A percentile compares a stretch with the other conserved stretches of the same genome.
Conservation (phyloP, 305 asterid genomes). For the Fraxinus velutina region DNA sequence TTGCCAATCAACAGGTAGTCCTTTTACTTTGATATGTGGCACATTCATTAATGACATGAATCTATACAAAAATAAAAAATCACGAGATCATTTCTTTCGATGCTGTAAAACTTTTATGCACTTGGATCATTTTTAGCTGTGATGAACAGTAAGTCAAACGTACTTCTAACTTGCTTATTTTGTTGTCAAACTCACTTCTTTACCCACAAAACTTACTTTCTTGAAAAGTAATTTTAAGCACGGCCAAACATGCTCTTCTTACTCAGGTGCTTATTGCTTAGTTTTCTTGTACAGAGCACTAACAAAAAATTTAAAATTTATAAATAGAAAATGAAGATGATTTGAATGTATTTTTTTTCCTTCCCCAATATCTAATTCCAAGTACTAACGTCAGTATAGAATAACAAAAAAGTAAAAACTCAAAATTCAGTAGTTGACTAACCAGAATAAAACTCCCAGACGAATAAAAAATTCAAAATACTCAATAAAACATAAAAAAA, state of each 20-base stretch:
- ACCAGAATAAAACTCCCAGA: slow-evolving; percentile 8
- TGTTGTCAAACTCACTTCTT: neutral
- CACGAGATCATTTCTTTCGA: neutral
- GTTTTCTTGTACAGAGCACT: neutral
- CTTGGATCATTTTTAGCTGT: neutral
- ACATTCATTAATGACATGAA: neutral
- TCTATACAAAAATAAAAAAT: neutral
- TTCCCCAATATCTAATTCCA: neutral
- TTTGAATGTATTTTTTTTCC: neutral
- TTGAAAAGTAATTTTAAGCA: neutral
- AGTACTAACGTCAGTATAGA: neutral
- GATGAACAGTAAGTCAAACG: neutral
- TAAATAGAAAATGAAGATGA: neutral
- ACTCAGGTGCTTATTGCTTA: neutral
- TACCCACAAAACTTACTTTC: neutral
- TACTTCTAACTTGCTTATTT: neutral
- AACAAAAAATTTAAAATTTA: neutral
- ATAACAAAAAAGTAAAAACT: neutral
- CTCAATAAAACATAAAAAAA: neutral
- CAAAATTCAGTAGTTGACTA: slow-evolving; percentile 16
- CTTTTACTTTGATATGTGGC: neutral
- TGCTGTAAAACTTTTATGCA: neutral
- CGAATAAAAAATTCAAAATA: neutral
- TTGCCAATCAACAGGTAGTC: neutral
- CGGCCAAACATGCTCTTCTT: neutral